phyloP scores from a whole-genome alignment of 129 eudicot genomes.

The Artemisia argyi region DNA sequence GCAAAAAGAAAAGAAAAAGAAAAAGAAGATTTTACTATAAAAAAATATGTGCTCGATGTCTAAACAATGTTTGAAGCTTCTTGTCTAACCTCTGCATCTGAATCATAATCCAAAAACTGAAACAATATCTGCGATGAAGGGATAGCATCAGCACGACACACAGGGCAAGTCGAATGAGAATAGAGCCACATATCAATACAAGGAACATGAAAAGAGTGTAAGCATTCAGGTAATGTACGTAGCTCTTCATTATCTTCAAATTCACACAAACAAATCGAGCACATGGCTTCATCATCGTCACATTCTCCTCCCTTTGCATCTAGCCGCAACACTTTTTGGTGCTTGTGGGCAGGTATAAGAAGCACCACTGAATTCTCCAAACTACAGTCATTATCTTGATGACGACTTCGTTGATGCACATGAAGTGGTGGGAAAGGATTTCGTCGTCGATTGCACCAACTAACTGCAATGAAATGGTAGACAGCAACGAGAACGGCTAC shows the following conservation, averaged over 20 bases:
- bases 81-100: slow-evolving; percentile 28
- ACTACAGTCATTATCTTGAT: slow-evolving; percentile 24
- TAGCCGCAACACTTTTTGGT: slow-evolving; percentile 26
- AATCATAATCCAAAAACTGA: slow-evolving; percentile 33
- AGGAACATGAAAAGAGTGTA: slow-evolving; percentile 54
- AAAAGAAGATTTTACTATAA: too few relatives aligned
- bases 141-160: slow-evolving; percentile 44
- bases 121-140: slow-evolving; percentile 32
- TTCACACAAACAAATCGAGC: slow-evolving; percentile 54
- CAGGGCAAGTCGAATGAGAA: slow-evolving; percentile 52
- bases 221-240: slow-evolving; percentile 53
- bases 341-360: slow-evolving; percentile 55
- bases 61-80: slow-evolving; percentile 19
- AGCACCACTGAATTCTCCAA: slow-evolving; percentile 50
- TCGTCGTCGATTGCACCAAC: slow-evolving; percentile 29
- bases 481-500: slow-evolving; percentile 44
- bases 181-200: slow-evolving; percentile 63
- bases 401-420: slow-evolving; percentile 19
- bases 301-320: slow-evolving; percentile 25
- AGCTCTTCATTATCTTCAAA: slow-evolving; percentile 57
- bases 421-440: slow-evolving; percentile 14
- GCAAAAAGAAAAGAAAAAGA: not conserved
- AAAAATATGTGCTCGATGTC: not conserved
- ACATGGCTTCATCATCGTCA: slow-evolving; percentile 31
- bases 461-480: slow-evolving; percentile 46